phyloP scores from a whole-genome alignment of 2,329 filamentous ascomycete species.

The Talaromyces sp. region DNA sequence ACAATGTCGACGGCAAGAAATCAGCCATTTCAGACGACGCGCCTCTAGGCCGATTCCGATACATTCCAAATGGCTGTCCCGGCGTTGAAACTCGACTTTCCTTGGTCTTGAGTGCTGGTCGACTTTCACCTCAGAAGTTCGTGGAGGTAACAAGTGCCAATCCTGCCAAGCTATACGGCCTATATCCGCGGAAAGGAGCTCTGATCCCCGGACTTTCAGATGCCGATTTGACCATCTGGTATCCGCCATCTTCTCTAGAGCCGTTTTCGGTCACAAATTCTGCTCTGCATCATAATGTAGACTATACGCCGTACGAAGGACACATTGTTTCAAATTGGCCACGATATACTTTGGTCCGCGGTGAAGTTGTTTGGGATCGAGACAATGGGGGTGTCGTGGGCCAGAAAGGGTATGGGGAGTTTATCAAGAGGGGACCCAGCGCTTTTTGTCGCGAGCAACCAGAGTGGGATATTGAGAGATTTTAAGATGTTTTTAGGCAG shows the following conservation, averaged over 20 bases:
- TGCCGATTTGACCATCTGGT: conserved; percentile 45
- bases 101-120: conserved; percentile 33
- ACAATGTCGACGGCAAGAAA: conserved; percentile 49
- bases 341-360: conserved; percentile 33
- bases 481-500: background rate
- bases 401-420: conserved; percentile 14
- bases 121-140: conserved; percentile 38
- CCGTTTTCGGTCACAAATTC: conserved; percentile 33
- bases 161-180: conserved; percentile 44
- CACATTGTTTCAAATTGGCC: conserved; percentile 34
- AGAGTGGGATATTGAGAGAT: background rate
- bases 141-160: conserved; percentile 46
- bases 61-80: conserved; percentile 57
- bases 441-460: background rate
- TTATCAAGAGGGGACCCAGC: conserved; percentile 8
- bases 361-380: conserved; percentile 31
- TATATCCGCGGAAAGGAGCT: conserved; percentile 39
- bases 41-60: conserved; percentile 49
- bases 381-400: conserved; percentile 23
- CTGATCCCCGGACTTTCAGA: conserved; percentile 41
- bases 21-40: conserved; percentile 45
- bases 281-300: conserved; percentile 35
- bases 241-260: conserved; percentile 25
- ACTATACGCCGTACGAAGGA: conserved; percentile 38
- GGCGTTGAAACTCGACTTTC: conserved; percentile 57